Evolutionary conservation across 257 asterid species (phyloP).

Genomic region (Striga asiatica): DNA sequence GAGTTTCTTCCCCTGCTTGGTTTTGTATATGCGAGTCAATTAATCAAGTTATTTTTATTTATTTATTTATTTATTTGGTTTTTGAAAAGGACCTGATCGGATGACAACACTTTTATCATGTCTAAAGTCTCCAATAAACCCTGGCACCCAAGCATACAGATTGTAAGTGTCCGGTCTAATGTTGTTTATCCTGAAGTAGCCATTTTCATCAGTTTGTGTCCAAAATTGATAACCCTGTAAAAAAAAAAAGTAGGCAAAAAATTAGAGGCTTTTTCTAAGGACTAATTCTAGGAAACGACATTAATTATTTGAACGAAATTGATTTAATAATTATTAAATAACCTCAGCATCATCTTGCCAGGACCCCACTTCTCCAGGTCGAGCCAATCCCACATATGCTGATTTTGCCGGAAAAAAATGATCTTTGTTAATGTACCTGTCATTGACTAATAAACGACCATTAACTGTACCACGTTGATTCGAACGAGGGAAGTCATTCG

Average conservation of each 20-base stretch:
- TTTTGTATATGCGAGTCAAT: too few species aligned
- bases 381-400: constrained; percentile 59
- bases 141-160: constrained; percentile 60
- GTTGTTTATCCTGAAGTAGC: constrained; percentile 27
- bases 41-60: not conserved
- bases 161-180: constrained; percentile 34
- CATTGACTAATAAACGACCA: constrained; percentile 46
- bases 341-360: constrained; percentile 70
- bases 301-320: not conserved
- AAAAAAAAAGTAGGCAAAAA: not conserved
- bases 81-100: constrained; percentile 26
- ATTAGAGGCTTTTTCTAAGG: not conserved
- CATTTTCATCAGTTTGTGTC: constrained; percentile 36
- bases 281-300: not conserved
- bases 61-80: not conserved
- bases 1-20: constrained; percentile 22
- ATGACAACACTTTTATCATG: constrained; percentile 14
- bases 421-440: constrained; percentile 23
- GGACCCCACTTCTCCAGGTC: constrained; percentile 50
- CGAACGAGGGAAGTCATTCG: constrained; percentile 33
- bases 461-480: constrained; percentile 38
- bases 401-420: constrained; percentile 24
- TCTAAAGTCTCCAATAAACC: constrained; percentile 55
- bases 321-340: not conserved
- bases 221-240: constrained; percentile 69